These are phyloP conservation scores for Exophiala lecanii-corni DNA, from an alignment of 2,329 filamentous ascomycete genomes.

Conservation along the genomic window DNA sequence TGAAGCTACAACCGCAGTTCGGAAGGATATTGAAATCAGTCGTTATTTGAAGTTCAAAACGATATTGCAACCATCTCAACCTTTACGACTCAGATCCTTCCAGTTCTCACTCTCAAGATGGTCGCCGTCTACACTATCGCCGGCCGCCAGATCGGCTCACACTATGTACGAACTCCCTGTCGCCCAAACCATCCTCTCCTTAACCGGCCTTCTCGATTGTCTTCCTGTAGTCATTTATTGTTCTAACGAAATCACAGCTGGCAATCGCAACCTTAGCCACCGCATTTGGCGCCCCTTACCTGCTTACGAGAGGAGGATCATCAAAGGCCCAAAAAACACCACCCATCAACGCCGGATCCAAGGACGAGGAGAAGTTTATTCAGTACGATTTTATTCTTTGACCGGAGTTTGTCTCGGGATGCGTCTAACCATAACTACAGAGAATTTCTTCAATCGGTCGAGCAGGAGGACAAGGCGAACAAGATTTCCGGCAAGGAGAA, in stretches of 20 bases:
- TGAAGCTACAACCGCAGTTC: slow-evolving; percentile 1
- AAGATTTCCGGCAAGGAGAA: slow-evolving; percentile 23
- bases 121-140: slow-evolving; percentile 48
- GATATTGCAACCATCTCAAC: not conserved
- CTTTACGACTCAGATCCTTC: no score
- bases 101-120: slow-evolving; percentile 40
- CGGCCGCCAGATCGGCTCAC: slow-evolving; percentile 50
- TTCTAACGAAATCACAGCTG: no score
- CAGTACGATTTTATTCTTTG: slow-evolving; percentile 55
- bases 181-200: slow-evolving; percentile 25
- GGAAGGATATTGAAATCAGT: not conserved
- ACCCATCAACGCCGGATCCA: slow-evolving; percentile 60
- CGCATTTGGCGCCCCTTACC: slow-evolving; percentile 44
- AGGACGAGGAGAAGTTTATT: slow-evolving; percentile 65
- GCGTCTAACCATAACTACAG: slow-evolving; percentile 30
- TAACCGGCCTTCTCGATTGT: slow-evolving; percentile 1
- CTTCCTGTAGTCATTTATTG: no score
- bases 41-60: not conserved
- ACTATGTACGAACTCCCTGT: slow-evolving; percentile 37
- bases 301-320: slow-evolving; percentile 43
- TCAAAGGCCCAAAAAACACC: slow-evolving; percentile 48
- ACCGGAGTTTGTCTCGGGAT: no score
- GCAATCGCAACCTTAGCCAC: slow-evolving; percentile 54
- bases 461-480: slow-evolving; percentile 44
- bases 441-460: slow-evolving; percentile 48